Evolutionary conservation across 78 protist genomes (phyloP), one percentile per base, ranked within the genome.

Genomic region (Dictyostelium intermedium): DNA sequence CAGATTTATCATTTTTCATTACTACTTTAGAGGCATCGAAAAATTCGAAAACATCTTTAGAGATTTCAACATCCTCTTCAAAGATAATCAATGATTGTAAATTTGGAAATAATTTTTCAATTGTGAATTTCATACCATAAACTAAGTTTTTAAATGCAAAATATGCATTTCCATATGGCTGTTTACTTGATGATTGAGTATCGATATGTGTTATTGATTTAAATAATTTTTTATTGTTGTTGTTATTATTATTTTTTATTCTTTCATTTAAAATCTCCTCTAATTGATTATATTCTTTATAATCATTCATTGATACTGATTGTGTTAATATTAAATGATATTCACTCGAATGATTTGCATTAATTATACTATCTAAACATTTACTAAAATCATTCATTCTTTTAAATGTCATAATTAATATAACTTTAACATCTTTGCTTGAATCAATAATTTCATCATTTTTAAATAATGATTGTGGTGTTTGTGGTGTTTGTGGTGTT

Each of bases 291-390:
- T 25, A 80, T 0, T 45, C 25, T 0, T 27, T 35, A 30, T 80
- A 14, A 13, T 89, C 74, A 34, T 32, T 85, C 23, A 45, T 45
- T 11, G 85, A 43, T 18, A 89, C 74, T 10, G 94, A 80, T 39
- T 89, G 94, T 32, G 94, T 89, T n/a, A 89, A n/a, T 5, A 89
- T 56, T 32, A 89, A 69, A 34, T 89, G 94, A 69, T 89, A 89
- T 27, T 80, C 79, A 34, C 30, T 16, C 2, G 85, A 89, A 47
- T 89, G 69, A 23, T 80, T 80, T 5, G 94, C 85, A 5, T 2
- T 10, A 1, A 78, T 43, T 7, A 89, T 69, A 47, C 79, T 53
- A 41, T 80, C 27, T 35, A 89, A 18, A 70, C 84, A 89, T 45
- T 37, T 20, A 20, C 27, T 63, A 47, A 89, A 89, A 47, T 89